Percentiles rank a stretch among this genome's conserved stretches.
These are phyloP conservation scores for Cystobasidium sp. DNA, from an alignment of 1,284 basidiomycete species.

Conservation along the genomic window DNA sequence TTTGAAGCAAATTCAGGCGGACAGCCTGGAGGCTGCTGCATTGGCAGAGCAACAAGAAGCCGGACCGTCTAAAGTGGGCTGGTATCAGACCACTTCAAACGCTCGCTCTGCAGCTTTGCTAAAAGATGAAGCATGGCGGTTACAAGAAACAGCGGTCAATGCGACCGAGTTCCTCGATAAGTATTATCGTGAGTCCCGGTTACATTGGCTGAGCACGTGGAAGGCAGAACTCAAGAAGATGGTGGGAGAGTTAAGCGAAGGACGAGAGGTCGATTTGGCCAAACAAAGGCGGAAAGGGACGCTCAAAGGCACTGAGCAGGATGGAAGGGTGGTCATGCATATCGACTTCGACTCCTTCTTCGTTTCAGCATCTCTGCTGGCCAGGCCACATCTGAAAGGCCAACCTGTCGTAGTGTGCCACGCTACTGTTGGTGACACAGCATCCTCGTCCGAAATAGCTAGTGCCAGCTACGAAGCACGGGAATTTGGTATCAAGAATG, in stretches of 20 bases:
- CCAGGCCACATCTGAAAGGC: slow-evolving; percentile 75
- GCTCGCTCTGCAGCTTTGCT: slow-evolving; percentile 59
- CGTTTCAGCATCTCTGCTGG: slow-evolving; percentile 82
- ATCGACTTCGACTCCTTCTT: slow-evolving; percentile 99
- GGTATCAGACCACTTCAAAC: slow-evolving; percentile 36
- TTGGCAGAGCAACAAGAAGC: neutral
- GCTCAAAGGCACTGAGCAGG: slow-evolving; percentile 55
- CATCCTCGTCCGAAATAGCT: slow-evolving; percentile 83
- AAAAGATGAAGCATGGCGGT: slow-evolving; percentile 80
- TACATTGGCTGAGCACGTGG: slow-evolving; percentile 91
- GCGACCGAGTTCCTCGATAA: slow-evolving; percentile 76
- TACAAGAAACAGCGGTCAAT: slow-evolving; percentile 81
- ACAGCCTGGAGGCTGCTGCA: slow-evolving; percentile 3
- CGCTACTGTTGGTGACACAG: slow-evolving; percentile 67
- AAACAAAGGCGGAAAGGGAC: slow-evolving; percentile 63
- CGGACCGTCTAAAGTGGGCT: slow-evolving; percentile 18
- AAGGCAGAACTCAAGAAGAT: slow-evolving; percentile 85
- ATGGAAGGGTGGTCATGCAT: slow-evolving; percentile 79
- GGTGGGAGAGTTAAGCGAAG: slow-evolving; percentile 75
- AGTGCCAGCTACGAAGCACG: slow-evolving; percentile 93
- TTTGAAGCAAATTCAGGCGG: slow-evolving; percentile 22
- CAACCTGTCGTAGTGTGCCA: slow-evolving; percentile 95
- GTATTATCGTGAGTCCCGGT: slow-evolving; percentile 86
- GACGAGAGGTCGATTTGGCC: slow-evolving; percentile 56
- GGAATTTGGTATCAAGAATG: slow-evolving; percentile 83